Evolutionary conservation across 2,329 filamentous ascomycete genomes (phyloP).

Genomic region (Alternaria atra): DNA sequence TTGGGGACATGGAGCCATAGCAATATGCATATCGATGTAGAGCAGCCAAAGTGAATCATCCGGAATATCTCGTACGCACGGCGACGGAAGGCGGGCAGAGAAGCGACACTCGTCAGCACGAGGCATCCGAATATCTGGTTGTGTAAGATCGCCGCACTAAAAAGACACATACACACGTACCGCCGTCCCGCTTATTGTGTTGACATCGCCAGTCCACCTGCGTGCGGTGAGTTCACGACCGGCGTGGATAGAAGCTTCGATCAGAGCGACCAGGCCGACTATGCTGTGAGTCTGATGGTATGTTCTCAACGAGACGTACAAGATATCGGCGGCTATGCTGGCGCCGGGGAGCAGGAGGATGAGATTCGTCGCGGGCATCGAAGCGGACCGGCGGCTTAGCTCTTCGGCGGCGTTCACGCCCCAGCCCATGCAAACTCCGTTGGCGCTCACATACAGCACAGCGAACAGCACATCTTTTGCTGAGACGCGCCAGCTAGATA

Average conservation of each 20-base stretch:
- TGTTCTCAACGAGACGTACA: slow-evolving; percentile 14
- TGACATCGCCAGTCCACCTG: background rate
- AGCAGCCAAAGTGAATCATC: slow-evolving; percentile 14
- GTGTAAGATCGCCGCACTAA: background rate
- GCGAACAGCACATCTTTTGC: slow-evolving; percentile 3
- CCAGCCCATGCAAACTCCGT: slow-evolving; percentile 15
- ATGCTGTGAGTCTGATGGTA: slow-evolving; percentile 11
- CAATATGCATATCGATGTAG: slow-evolving; percentile 18
- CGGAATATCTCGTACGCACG: slow-evolving; percentile 14
- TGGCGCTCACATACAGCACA: slow-evolving; percentile 10
- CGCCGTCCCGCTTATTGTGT: slow-evolving; percentile 1
- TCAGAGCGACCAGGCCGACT: slow-evolving; percentile 11
- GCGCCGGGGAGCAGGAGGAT: slow-evolving; percentile 12
- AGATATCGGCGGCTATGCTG: slow-evolving; percentile 13
- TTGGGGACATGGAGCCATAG: slow-evolving; percentile 19
- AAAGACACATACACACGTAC: background rate
- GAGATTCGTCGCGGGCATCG: slow-evolving; percentile 19
- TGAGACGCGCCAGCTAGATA: background rate
- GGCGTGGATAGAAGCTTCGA: slow-evolving; percentile 14
- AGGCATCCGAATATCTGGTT: slow-evolving; percentile 7
- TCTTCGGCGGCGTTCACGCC: slow-evolving; percentile 9
- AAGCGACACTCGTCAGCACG: slow-evolving; percentile 9
- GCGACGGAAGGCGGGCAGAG: slow-evolving; percentile 6
- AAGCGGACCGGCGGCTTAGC: slow-evolving; percentile 18
- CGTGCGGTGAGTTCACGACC: slow-evolving; percentile 4